phyloP scores from a whole-genome alignment of 495 filamentous ascomycete species.

The Hamigera avellanea region DNA sequence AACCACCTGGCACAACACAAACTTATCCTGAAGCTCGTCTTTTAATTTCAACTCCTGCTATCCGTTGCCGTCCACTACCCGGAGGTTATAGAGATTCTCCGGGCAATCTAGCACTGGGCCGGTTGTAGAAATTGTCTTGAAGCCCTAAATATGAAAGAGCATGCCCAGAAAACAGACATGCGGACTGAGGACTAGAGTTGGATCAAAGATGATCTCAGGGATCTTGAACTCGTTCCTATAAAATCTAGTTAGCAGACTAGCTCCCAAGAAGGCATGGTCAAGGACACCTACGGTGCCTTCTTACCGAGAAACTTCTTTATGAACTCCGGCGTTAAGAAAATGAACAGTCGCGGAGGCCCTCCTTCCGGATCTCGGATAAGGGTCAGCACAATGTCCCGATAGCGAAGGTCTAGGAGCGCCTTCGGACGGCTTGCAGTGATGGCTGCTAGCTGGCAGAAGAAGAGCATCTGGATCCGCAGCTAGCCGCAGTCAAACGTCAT shows the following conservation, averaged over 20 bases:
- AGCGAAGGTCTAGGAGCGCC: slow-evolving; percentile 22
- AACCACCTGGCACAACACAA: slow-evolving; percentile 11
- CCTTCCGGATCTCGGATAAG: slow-evolving; percentile 21
- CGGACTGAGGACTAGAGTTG: slow-evolving; percentile 13
- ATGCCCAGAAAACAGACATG: slow-evolving; percentile 14
- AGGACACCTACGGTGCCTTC: slow-evolving; percentile 19
- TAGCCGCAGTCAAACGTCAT: slow-evolving; percentile 20
- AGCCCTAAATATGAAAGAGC: slow-evolving; percentile 17
- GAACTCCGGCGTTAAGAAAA: slow-evolving; percentile 21
- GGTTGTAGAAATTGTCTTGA: slow-evolving; percentile 12
- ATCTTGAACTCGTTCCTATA: slow-evolving; percentile 19
- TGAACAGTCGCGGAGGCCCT: slow-evolving; percentile 16
- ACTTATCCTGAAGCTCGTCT: slow-evolving; percentile 13
- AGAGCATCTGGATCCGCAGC: slow-evolving; percentile 19
- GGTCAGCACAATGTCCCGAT: slow-evolving; percentile 12
- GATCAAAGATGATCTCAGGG: slow-evolving; percentile 22
- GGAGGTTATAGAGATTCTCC: slow-evolving; percentile 19
- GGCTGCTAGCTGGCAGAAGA: slow-evolving; percentile 25
- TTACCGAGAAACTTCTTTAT: slow-evolving; percentile 20
- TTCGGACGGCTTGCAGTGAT: slow-evolving; percentile 21
- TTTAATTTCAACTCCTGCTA: slow-evolving; percentile 18
- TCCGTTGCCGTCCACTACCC: slow-evolving; percentile 15
- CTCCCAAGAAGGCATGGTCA: neutral
- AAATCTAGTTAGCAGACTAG: neutral
- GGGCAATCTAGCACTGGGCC: slow-evolving; percentile 13